Base-by-base conservation (phyloP, 2,329 filamentous ascomycete species). In the Xylaria multiplex region DNA sequence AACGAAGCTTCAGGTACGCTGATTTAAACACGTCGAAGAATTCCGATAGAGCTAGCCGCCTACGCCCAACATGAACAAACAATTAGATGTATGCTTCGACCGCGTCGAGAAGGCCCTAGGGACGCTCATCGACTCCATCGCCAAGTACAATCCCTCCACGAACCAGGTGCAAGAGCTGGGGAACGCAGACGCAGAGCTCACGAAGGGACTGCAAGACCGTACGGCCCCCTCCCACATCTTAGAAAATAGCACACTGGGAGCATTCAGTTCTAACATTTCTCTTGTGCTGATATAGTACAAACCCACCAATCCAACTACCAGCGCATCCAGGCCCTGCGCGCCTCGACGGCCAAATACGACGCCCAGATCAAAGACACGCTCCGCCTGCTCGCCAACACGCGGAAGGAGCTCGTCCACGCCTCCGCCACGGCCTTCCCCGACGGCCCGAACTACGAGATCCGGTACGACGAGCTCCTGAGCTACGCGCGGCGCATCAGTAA, bases 401-500 rank as follows among this genome's bases (percentile, higher is more conserved):
- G 93, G 72, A 89, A 87, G 72, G 91, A 94, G 70, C 87, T 96
- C 46, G 85, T 90, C 48, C 83, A 85, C 30, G 89, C 88, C 0
- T 84, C 86, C 2, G 84, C 85, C 1, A 89, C 88, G 6, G 80
- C 79, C 24, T 86, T 87, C 69, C 83, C 86, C 5, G 76, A 83
- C 6, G 80, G 78, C 4, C 80, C 83, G 1, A 85, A 82, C 74
- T 83, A 85, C 70, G 79, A 83, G 9, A 85, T 96, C 56, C 85
- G 85, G 3, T 92, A 93, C 74, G 85, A 88, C 50, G 90, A 94
- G 71, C 86, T 96, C 0, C 88, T 96, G 24, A 85, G 83, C 68
- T 96, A 93, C 76, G 93, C 92, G 24, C 90, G 90, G 49, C 89
- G 90, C 69, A 96, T 96, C 74, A 91, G 90, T 77, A 91, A 90